Percentiles rank a stretch among this genome's conserved stretches.
Evolutionary conservation across 176 grass and related monocot species (phyloP).

Genomic region (Metroxylon sagu): DNA sequence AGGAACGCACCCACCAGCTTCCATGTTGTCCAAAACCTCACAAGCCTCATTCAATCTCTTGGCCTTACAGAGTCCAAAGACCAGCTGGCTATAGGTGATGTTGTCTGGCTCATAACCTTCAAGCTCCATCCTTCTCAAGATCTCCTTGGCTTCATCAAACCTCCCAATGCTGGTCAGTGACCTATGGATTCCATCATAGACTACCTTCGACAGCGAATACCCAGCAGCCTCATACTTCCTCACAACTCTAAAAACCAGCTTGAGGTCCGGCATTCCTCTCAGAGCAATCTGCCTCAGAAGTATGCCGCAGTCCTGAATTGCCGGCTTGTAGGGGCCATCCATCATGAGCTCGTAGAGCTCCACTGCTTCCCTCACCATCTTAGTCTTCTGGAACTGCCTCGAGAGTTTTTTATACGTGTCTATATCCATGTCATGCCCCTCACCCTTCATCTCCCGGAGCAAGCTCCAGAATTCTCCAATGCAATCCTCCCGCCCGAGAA

Average conservation of each 20-base stretch:
- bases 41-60: conserved; percentile 50
- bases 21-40: conserved; percentile 64
- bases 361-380: conserved; percentile 55
- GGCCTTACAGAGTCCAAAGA: conserved; percentile 73
- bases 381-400: conserved; percentile 54
- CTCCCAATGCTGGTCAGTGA: conserved; percentile 54
- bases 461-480: conserved; percentile 55
- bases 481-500: conserved; percentile 50
- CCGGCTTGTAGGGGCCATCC: conserved; percentile 78
- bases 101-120: conserved; percentile 69
- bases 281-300: conserved; percentile 60
- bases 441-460: conserved; percentile 50
- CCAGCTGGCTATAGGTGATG: conserved; percentile 72
- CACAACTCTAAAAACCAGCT: conserved; percentile 59
- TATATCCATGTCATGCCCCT: conserved; percentile 52
- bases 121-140: conserved; percentile 44
- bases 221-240: conserved; percentile 50
- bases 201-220: conserved; percentile 41
- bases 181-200: conserved; percentile 70
- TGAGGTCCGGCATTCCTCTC: conserved; percentile 32
- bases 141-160: conserved; percentile 53
- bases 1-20: conserved; percentile 32
- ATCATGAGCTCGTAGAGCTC: conserved; percentile 89
- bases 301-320: conserved; percentile 41
- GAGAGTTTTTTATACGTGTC: conserved; percentile 80